Evolutionary conservation across 768 basidiomycete species (phyloP), one percentile per base, ranked within the genome.

Genomic region (Pisolithus albus): DNA sequence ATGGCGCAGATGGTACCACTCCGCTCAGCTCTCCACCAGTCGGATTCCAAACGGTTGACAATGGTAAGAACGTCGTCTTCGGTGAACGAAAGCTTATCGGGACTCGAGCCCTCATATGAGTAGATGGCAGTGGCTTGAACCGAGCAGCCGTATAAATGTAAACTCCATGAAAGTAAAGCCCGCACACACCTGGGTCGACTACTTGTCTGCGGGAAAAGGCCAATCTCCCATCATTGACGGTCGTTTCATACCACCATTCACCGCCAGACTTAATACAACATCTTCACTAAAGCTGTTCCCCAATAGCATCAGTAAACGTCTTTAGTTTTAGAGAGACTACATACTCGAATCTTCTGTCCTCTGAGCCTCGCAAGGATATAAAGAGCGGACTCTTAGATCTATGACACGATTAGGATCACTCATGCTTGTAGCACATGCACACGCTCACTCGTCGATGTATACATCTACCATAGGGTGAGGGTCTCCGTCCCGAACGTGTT

Each of bases 11-110:
- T 83, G 54, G 83, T 68, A 19, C 95, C 95, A 45, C 79, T 82
- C 62, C 80, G 79, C 71, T 97, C 94, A 38, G 86, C 87, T 73
- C 94, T 97, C 91, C 91, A 98, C 96, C 96, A 98, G 60, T 90
- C 88, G 47, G 73, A 76, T 58, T 97, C 96, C 49, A 78, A 78
- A 44, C 70, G 79, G 63, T 99, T 95, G 52, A 97, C 78, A 55
- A 99, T 82, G 7, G 75, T 74, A 37, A 97, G 70, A 32, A 70
- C 64, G 51, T 95, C 89, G 52, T 88, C 92, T 69, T 92, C 92
- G 7, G 70, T 70, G 64, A 97, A 90, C 1, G 88, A 75, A n/a
- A 94, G 74, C 64, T 97, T 93, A 58, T 97, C 93, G 15, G 80
- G 61, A 53, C 80, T 85, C 40, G 68, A 66, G 21, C 82, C 84